Conservation (phyloP, 164 flowering plant genomes). For the Berberis vulgaris region DNA sequence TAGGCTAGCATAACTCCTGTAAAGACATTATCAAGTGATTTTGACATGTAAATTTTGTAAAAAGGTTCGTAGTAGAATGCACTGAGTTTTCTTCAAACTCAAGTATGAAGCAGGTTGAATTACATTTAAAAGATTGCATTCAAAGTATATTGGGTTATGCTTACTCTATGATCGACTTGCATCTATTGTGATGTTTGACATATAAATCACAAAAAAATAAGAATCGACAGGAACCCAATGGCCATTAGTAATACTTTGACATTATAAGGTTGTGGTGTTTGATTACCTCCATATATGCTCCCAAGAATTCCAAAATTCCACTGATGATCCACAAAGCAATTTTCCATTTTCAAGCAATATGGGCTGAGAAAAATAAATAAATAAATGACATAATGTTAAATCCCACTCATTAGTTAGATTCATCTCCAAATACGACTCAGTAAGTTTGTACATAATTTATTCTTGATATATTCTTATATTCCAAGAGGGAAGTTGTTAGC, state of each 20-base stretch:
- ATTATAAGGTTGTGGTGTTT: not conserved
- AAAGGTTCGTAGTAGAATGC: slow-evolving; percentile 66
- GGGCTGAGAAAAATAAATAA: slow-evolving; percentile 43
- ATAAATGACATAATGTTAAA: not conserved
- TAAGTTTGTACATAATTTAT: slow-evolving; percentile 42
- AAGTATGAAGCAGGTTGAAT: slow-evolving; percentile 87
- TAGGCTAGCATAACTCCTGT: slow-evolving; percentile 67
- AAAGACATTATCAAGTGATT: slow-evolving; percentile 70
- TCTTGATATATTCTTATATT: slow-evolving; percentile 79
- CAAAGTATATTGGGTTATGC: slow-evolving; percentile 64
- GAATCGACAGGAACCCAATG: not conserved
- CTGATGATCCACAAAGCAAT: slow-evolving; percentile 88
- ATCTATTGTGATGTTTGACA: slow-evolving; percentile 60
- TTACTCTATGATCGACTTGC: slow-evolving; percentile 74
- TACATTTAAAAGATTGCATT: slow-evolving; percentile 53
- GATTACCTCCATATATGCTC: slow-evolving; percentile 88
- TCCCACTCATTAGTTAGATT: not conserved
- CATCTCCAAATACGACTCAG: no score
- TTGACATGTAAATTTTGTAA: slow-evolving; percentile 67
- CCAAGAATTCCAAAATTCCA: slow-evolving; percentile 98
- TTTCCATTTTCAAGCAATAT: slow-evolving; percentile 65
- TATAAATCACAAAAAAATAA: slow-evolving; percentile 2
- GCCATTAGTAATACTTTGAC: not conserved
- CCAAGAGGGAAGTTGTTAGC: slow-evolving; percentile 96
- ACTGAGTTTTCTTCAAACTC: slow-evolving; percentile 58